phyloP scores from a whole-genome alignment of 805 yeast genomes.

The Cyberlindnera saturnus region DNA sequence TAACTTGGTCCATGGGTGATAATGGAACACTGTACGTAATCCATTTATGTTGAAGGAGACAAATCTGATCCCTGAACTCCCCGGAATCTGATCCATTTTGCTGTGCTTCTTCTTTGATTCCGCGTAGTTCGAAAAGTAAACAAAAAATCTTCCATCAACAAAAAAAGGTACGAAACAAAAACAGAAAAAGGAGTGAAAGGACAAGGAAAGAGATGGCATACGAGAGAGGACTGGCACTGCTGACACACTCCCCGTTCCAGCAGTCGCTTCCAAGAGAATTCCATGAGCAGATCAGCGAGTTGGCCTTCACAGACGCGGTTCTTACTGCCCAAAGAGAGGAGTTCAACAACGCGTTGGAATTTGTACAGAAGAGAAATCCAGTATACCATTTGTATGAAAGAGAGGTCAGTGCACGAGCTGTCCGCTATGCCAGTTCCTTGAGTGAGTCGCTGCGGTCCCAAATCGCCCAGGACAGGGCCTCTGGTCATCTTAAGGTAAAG shows the following conservation, averaged over 20 bases:
- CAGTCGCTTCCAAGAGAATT: constrained; percentile 10
- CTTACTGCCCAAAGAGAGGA: background rate
- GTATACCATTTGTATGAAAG: constrained; percentile 1
- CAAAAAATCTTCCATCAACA: background rate
- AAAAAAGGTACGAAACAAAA: background rate
- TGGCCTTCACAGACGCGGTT: constrained; percentile 6
- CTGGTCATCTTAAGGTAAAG: constrained; percentile 15
- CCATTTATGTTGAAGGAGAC: constrained; percentile 85
- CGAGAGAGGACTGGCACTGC: constrained; percentile 1
- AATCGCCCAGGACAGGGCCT: constrained; percentile 6
- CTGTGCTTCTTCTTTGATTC: constrained; percentile 1
- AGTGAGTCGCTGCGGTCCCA: constrained; percentile 13
- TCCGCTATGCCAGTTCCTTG: constrained; percentile 1
- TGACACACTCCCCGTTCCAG: constrained; percentile 19
- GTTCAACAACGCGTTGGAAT: constrained; percentile 13
- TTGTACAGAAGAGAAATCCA: constrained; percentile 1
- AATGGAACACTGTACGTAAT: constrained; percentile 68
- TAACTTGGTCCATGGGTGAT: constrained; percentile 73
- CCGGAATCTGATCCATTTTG: constrained; percentile 1
- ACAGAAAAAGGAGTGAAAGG: background rate
- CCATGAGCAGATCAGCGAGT: background rate
- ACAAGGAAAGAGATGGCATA: background rate
- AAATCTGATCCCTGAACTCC: constrained; percentile 31
- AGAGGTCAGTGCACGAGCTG: constrained; percentile 2
- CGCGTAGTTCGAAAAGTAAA: background rate